phyloP scores from a whole-genome alignment of 495 filamentous ascomycete genomes.

The Penicillium paradoxum region DNA sequence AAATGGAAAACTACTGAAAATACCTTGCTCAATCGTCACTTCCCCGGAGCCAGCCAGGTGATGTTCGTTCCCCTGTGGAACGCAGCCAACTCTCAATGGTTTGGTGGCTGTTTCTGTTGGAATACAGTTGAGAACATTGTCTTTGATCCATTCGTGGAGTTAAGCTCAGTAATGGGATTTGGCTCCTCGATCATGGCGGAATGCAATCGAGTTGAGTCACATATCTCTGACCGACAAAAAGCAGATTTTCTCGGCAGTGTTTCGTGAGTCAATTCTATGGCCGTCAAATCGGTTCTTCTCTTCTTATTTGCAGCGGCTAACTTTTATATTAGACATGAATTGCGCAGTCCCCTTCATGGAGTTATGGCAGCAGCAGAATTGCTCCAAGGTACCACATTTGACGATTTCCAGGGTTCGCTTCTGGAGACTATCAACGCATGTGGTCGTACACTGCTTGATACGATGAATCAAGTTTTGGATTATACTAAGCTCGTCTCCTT shows the following conservation, averaged over 20 bases:
- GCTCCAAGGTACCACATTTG: slow-evolving; percentile 34
- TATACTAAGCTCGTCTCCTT: slow-evolving; percentile 61
- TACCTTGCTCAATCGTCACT: slow-evolving; percentile 34
- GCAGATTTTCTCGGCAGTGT: slow-evolving; percentile 71
- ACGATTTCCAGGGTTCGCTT: slow-evolving; percentile 53
- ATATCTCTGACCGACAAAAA: slow-evolving; percentile 56
- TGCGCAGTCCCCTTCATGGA: slow-evolving; percentile 70
- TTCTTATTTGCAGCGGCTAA: slow-evolving; percentile 27
- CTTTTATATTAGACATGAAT: slow-evolving; percentile 54
- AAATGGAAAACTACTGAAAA: slow-evolving; percentile 37
- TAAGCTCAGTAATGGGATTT: slow-evolving; percentile 53
- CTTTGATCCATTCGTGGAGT: slow-evolving; percentile 33
- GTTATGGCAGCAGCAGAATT: slow-evolving; percentile 69
- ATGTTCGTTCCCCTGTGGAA: slow-evolving; percentile 61
- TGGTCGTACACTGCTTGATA: slow-evolving; percentile 68
- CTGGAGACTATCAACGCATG: slow-evolving; percentile 70
- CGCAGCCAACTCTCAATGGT: slow-evolving; percentile 60
- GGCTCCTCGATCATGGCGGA: slow-evolving; percentile 64
- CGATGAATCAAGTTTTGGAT: slow-evolving; percentile 68
- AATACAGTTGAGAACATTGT: slow-evolving; percentile 37
- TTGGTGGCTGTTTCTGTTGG: slow-evolving; percentile 63
- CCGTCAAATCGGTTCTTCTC: neutral
- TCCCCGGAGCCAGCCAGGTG: slow-evolving; percentile 39
- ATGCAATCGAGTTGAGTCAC: slow-evolving; percentile 54
- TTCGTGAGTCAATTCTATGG: slow-evolving; percentile 40